Evolutionary conservation across 2,329 filamentous ascomycete species (phyloP).

Genomic region (Alternaria infectoria): DNA sequence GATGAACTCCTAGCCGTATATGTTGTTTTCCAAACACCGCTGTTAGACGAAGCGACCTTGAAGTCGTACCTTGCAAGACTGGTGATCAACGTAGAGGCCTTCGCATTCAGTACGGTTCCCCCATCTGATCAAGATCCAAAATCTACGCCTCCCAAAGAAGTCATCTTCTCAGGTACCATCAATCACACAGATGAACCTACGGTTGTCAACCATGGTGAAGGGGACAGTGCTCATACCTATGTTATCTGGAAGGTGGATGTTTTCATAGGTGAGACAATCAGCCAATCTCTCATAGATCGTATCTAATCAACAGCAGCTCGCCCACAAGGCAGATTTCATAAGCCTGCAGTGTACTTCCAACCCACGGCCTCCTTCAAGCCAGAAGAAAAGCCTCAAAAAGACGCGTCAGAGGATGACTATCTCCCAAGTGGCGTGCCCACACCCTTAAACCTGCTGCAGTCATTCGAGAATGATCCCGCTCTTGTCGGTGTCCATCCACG

Average conservation of each 20-base stretch:
- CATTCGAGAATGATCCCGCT: slow-evolving; percentile 70
- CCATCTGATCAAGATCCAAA: slow-evolving; percentile 47
- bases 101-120: slow-evolving; percentile 62
- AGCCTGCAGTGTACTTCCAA: slow-evolving; percentile 70
- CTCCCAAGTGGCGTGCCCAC: slow-evolving; percentile 72
- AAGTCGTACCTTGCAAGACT: slow-evolving; percentile 67
- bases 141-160: slow-evolving; percentile 54
- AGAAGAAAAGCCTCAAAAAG: slow-evolving; percentile 51
- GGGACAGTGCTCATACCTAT: slow-evolving; percentile 36
- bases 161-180: slow-evolving; percentile 61
- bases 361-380: slow-evolving; percentile 63
- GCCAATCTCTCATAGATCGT: background rate
- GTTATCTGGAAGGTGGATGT: slow-evolving; percentile 50
- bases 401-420: slow-evolving; percentile 64
- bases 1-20: slow-evolving; percentile 77
- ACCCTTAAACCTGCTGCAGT: slow-evolving; percentile 77
- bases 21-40: slow-evolving; percentile 70
- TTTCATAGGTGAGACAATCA: slow-evolving; percentile 38
- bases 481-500: slow-evolving; percentile 68
- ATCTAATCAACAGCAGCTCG: slow-evolving; percentile 35
- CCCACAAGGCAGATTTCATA: slow-evolving; percentile 67
- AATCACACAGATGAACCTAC: slow-evolving; percentile 40
- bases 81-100: slow-evolving; percentile 70
- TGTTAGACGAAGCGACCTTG: slow-evolving; percentile 63
- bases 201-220: slow-evolving; percentile 37